These are phyloP conservation scores for Mycena galericulata DNA, from an alignment of 768 basidiomycete species.

Conservation along the genomic window DNA sequence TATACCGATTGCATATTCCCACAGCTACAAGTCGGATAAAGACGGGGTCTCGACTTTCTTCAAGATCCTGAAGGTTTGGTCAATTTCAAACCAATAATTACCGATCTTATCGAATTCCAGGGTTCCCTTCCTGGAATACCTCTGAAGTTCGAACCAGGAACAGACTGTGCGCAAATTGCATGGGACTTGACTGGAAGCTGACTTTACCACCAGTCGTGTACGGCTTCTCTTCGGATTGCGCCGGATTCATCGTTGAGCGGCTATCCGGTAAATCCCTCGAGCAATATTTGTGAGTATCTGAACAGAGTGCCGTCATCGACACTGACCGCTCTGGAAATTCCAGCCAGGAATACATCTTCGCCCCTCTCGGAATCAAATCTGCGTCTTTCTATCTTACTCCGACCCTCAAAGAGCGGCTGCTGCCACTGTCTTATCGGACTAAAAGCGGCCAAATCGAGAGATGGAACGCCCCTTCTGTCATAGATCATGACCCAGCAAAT, in stretches of 20 bases:
- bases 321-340: background rate
- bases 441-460: slow-evolving; percentile 27
- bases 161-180: slow-evolving; percentile 36
- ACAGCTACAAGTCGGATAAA: slow-evolving; percentile 10
- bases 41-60: slow-evolving; percentile 13
- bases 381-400: slow-evolving; percentile 38
- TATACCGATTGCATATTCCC: background rate
- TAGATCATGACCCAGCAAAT: slow-evolving; percentile 33
- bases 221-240: slow-evolving; percentile 36
- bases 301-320: background rate
- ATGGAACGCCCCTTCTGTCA: slow-evolving; percentile 26
- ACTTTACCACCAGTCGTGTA: slow-evolving; percentile 36
- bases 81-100: background rate
- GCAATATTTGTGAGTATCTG: slow-evolving; percentile 40
- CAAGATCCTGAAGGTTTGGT: background rate
- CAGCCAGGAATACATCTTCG: slow-evolving; percentile 40
- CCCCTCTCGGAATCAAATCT: slow-evolving; percentile 34
- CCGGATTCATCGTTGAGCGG: slow-evolving; percentile 45
- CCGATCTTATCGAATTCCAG: slow-evolving; percentile 18
- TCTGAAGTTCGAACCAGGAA: slow-evolving; percentile 45
- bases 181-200: background rate
- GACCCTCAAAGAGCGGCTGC: slow-evolving; percentile 23
- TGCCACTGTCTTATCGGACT: slow-evolving; percentile 30
- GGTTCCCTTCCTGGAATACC: slow-evolving; percentile 39
- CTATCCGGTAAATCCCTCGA: slow-evolving; percentile 41